Conservation (phyloP, 2,329 filamentous ascomycete genomes). For the Trichoderma endophyticum region DNA sequence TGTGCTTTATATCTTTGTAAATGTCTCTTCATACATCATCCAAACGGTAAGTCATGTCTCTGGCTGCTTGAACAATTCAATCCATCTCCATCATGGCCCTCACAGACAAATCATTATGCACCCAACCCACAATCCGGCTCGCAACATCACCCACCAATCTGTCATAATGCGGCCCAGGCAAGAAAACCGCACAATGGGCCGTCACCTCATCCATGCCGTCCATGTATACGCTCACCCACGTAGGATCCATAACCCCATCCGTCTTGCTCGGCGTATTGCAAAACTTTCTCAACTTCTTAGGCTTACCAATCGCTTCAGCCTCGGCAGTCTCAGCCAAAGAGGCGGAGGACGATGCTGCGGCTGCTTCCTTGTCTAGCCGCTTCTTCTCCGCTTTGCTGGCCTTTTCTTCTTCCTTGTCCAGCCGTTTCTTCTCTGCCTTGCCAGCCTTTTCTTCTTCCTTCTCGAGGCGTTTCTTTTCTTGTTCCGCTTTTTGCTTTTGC, state of each 20-base stretch:
- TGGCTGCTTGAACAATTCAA: not conserved
- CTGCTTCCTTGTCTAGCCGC: slow-evolving; percentile 30
- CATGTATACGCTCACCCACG: slow-evolving; percentile 81
- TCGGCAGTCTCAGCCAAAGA: slow-evolving; percentile 20
- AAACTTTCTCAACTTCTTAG: slow-evolving; percentile 68
- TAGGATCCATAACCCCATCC: slow-evolving; percentile 58
- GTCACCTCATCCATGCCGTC: slow-evolving; percentile 78
- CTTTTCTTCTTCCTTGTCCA: slow-evolving; percentile 34
- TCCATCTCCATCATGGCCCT: slow-evolving; percentile 35
- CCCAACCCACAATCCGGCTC: slow-evolving; percentile 65
- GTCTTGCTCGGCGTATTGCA: slow-evolving; percentile 64
- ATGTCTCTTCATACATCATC: not conserved
- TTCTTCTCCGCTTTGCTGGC: slow-evolving; percentile 36
- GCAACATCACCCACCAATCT: slow-evolving; percentile 72
- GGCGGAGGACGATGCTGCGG: slow-evolving; percentile 21
- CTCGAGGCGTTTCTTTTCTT: slow-evolving; percentile 31
- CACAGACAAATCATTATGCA: slow-evolving; percentile 57
- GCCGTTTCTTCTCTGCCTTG: slow-evolving; percentile 32
- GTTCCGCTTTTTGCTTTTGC: slow-evolving; percentile 25
- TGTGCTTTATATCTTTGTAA: not conserved
- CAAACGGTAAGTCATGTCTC: not conserved
- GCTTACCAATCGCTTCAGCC: slow-evolving; percentile 23
- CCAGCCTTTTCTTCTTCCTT: slow-evolving; percentile 36
- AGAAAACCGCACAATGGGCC: slow-evolving; percentile 81
- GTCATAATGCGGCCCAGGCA: slow-evolving; percentile 70